A percentile compares a stretch with the other conserved stretches of the same genome.
Conservation (phyloP, 257 asterid species). For the Solanum boliviense region DNA sequence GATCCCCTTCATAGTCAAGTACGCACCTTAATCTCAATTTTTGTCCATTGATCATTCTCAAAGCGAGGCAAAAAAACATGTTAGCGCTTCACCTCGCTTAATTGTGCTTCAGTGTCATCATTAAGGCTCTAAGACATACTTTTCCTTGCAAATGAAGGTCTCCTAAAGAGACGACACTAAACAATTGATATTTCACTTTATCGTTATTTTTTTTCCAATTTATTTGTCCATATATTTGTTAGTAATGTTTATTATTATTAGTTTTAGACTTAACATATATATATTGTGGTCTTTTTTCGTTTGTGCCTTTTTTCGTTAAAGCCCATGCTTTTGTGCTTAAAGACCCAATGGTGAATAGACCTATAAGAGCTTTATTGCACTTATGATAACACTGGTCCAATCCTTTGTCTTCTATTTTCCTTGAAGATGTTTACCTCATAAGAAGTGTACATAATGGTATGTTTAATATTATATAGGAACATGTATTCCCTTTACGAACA, state of each 20-base stretch:
- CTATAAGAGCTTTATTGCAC: neutral
- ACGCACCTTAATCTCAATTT: slow-evolving; percentile 1
- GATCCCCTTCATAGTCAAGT: slow-evolving; percentile 76
- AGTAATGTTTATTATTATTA: neutral
- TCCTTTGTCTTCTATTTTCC: neutral
- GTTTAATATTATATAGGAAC: neutral
- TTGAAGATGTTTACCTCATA: neutral
- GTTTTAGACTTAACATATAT: neutral
- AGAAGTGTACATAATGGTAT: neutral
- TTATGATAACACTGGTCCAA: neutral
- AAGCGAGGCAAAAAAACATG: neutral
- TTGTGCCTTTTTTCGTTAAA: neutral
- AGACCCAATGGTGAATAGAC: neutral
- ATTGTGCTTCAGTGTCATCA: neutral
- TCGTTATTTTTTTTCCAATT: neutral
- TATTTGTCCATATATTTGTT: neutral
- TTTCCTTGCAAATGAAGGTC: neutral
- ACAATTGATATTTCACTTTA: neutral
- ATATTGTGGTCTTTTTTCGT: neutral
- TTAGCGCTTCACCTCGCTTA: neutral
- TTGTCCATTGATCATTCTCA: neutral
- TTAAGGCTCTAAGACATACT: neutral
- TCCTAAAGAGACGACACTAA: neutral
- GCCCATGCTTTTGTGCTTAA: neutral
- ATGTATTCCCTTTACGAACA: neutral